Conservation (phyloP, 2,329 filamentous ascomycete species). For the Sporothrix variecibatus region DNA sequence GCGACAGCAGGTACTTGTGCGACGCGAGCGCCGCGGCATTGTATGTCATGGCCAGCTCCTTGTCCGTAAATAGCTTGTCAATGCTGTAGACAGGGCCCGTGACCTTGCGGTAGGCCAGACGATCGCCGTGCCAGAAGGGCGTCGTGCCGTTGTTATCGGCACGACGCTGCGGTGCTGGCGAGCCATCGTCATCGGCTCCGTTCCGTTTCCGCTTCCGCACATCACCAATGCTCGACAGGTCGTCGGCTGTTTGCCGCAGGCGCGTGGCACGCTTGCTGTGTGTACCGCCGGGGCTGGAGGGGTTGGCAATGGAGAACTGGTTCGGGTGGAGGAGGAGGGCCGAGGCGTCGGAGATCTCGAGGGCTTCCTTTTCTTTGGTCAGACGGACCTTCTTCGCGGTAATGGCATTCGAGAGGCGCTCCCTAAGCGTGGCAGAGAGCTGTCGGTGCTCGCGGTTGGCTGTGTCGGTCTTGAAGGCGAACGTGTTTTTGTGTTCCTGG, state of each 20-base stretch:
- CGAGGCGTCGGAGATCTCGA: constrained; percentile 67
- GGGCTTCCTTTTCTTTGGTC: constrained; percentile 66
- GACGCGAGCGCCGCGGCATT: constrained; percentile 63
- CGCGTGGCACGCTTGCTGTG: constrained; percentile 65
- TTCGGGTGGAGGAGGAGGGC: constrained; percentile 67
- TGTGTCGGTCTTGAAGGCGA: constrained; percentile 63
- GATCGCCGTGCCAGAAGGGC: constrained; percentile 63
- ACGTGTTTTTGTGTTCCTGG: constrained; percentile 59
- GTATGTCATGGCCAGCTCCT: constrained; percentile 67
- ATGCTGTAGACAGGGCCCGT: constrained; percentile 65
- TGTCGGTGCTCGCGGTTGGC: constrained; percentile 63
- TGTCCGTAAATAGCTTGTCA: constrained; percentile 71
- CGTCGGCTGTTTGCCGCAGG: constrained; percentile 62
- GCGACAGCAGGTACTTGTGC: constrained; percentile 62
- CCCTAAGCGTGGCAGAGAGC: constrained; percentile 61
- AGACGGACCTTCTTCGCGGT: constrained; percentile 65
- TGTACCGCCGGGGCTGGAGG: constrained; percentile 62
- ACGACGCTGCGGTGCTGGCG: constrained; percentile 59
- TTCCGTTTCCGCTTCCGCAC: constrained; percentile 65
- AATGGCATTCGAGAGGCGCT: constrained; percentile 67
- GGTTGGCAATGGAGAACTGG: constrained; percentile 67
- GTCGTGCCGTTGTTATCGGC: constrained; percentile 61
- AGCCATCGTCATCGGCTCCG: constrained; percentile 58
- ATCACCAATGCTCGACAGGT: constrained; percentile 56
- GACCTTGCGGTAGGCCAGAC: constrained; percentile 56